Conservation (phyloP, 768 basidiomycete species). For the Zangia roseola region DNA sequence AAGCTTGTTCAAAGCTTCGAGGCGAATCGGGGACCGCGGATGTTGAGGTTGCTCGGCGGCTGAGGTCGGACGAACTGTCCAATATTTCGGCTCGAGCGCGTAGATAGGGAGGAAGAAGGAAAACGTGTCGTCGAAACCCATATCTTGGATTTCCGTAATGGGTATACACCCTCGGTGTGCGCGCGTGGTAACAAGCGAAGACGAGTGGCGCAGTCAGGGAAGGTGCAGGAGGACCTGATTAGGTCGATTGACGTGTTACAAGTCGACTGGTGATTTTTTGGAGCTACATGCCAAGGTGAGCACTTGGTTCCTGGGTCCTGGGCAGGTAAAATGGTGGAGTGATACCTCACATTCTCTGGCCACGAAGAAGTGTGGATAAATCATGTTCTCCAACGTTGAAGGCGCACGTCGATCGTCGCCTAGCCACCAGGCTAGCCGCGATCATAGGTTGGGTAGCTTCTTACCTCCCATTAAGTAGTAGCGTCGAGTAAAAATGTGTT, state of each 20-base stretch:
- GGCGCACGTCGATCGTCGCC: not conserved
- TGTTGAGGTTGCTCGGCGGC: not conserved
- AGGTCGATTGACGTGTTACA: slow-evolving; percentile 1
- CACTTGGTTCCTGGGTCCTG: slow-evolving; percentile 4
- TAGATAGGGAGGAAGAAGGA: slow-evolving; percentile 13
- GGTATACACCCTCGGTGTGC: not conserved
- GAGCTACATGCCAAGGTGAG: too few species aligned
- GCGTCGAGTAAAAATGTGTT: too few species aligned
- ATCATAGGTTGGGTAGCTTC: too few species aligned
- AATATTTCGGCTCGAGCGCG: not conserved
- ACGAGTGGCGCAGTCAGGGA: too few species aligned
- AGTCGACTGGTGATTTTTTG: too few species aligned
- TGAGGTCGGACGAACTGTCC: not conserved
- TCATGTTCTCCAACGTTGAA: not conserved
- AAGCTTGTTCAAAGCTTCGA: not conserved
- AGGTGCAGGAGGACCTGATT: not conserved
- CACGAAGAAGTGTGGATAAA: not conserved
- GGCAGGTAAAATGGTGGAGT: slow-evolving; percentile 4
- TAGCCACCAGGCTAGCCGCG: too few species aligned
- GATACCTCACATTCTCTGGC: not conserved
- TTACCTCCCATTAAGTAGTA: too few species aligned
- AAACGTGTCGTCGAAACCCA: slow-evolving; percentile 8
- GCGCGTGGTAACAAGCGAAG: slow-evolving; percentile 11
- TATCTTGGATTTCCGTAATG: slow-evolving; percentile 13
- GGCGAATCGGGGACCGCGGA: slow-evolving; percentile 4